Conservation (phyloP, 108 stramenopile genomes). For the Licmophora abbreviata region DNA sequence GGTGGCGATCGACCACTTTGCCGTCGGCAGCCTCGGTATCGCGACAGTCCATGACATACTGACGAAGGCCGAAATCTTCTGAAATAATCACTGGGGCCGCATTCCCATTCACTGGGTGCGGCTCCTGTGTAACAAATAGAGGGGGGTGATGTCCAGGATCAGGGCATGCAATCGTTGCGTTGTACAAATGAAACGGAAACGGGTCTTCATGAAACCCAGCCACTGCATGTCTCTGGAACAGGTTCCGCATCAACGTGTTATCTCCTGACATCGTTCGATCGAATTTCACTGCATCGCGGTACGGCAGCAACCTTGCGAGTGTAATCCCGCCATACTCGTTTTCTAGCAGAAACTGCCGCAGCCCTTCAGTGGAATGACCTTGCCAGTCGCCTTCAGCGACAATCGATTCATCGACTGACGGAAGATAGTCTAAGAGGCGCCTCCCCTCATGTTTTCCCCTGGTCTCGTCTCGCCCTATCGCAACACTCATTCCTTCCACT, state of each 20-base stretch:
- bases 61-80: conserved; percentile 25
- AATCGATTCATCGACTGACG: conserved; percentile 8
- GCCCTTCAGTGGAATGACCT: conserved; percentile 35
- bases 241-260: neutral
- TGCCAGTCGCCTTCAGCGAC: conserved; percentile 19
- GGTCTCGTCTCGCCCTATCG: conserved; percentile 27
- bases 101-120: conserved; percentile 10
- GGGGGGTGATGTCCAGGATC: conserved; percentile 10
- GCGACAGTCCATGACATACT: conserved; percentile 14
- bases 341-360: conserved; percentile 30
- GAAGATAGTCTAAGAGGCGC: conserved; percentile 40
- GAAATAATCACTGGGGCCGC: conserved; percentile 43
- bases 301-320: too few relatives aligned
- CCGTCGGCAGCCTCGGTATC: neutral
- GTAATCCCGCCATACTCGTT: too few relatives aligned
- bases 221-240: neutral
- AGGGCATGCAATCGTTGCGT: conserved; percentile 3
- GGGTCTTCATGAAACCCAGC: neutral
- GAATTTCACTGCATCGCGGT: conserved; percentile 23
- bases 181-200: neutral
- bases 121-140: conserved; percentile 1
- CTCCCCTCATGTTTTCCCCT: conserved; percentile 23
- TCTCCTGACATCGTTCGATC: neutral
- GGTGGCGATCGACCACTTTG: neutral
- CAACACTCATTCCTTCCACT: conserved; percentile 55